Evolutionary conservation across 139 green algal species (phyloP), one percentile per base, ranked within the genome.

Genomic region (Pleodorina starrii): DNA sequence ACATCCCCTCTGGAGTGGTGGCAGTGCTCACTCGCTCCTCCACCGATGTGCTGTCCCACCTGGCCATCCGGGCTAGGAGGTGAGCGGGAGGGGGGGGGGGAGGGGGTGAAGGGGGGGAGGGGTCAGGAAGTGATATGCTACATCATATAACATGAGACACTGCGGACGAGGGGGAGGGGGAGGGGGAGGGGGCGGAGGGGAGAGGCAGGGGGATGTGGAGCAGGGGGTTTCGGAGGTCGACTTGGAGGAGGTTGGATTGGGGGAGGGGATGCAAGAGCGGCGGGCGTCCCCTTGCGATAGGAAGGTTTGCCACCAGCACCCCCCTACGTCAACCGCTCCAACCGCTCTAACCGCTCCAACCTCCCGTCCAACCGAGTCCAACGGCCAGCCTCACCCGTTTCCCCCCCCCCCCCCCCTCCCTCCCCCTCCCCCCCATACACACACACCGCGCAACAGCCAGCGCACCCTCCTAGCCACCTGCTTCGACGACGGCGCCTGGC

Each of bases 11-110:
- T 32, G 93, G 95, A 4, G 79, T 98, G 1, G 89, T 87, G 36
- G 96, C 93, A 0, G 94, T 99, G 82, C 88, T 99, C 5, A 98
- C 96, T 2, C 77, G 87, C 60, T 93, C 78, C 60, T 76, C 88
- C 11, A 96, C 95, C 0, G 97, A 99, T 87, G 92, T 99, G 35
- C 93, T 99, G 57, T 95, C 85, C 14, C 97, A 99, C 93, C 93
- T 99, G 19, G 96, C 97, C 57, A 98, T 99, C 91, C 91, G 97
- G 14, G 97, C 97, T 29, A 90, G 97, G 23, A 86, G 79, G 79
- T 86, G 35, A 40, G 71, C n/a, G 5, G 3, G 5, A 77, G 69
- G 40, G 69, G 25, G 32, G 35, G 69, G 35, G 36, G 17, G 17
- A 42, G 10, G 17, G 12, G n/a, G 23, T n/a, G 60, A 72, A 35